Conservation (phyloP, 345 rosid genomes). For the Erucastrum elatum region DNA sequence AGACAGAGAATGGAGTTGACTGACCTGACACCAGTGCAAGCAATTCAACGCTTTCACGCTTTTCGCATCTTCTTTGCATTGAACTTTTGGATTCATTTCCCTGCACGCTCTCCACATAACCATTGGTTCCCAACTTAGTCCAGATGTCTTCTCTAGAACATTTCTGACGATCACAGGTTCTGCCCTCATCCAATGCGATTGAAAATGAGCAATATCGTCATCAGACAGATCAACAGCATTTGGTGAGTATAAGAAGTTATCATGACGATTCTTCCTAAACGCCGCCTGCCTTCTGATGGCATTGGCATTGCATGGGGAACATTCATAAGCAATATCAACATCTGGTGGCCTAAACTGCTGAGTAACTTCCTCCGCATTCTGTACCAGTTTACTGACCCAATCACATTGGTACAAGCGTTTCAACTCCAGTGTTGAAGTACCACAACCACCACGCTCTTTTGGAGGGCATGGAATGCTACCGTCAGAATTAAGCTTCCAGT, state of each 20-base stretch:
- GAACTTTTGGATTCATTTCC: slow-evolving; percentile 41
- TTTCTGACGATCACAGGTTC: slow-evolving; percentile 69
- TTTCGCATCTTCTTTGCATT: slow-evolving; percentile 29
- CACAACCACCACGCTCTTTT: slow-evolving; percentile 60
- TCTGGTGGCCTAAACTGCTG: slow-evolving; percentile 38
- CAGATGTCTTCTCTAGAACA: slow-evolving; percentile 58
- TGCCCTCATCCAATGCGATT: slow-evolving; percentile 70
- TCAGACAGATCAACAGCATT: slow-evolving; percentile 46
- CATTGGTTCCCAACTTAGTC: slow-evolving; percentile 89
- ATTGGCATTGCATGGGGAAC: slow-evolving; percentile 42
- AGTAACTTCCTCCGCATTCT: slow-evolving; percentile 51
- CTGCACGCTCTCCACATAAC: slow-evolving; percentile 87
- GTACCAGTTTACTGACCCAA: slow-evolving; percentile 48
- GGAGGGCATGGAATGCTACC: slow-evolving; percentile 70
- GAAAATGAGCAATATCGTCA: slow-evolving; percentile 66
- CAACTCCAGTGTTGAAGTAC: slow-evolving; percentile 49
- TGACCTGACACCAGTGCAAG: slow-evolving; percentile 50
- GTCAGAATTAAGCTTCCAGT: slow-evolving; percentile 52
- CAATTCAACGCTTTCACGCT: slow-evolving; percentile 59
- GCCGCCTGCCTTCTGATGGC: slow-evolving; percentile 54
- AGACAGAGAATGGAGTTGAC: slow-evolving; percentile 5
- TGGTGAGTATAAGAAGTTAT: slow-evolving; percentile 69
- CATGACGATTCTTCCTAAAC: slow-evolving; percentile 48
- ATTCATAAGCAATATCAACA: slow-evolving; percentile 36
- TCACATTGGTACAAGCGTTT: slow-evolving; percentile 48